Percentiles rank a stretch among this genome's conserved stretches.
phyloP scores from a whole-genome alignment of 2,329 filamentous ascomycete genomes.

The Metarhizium rileyi region DNA sequence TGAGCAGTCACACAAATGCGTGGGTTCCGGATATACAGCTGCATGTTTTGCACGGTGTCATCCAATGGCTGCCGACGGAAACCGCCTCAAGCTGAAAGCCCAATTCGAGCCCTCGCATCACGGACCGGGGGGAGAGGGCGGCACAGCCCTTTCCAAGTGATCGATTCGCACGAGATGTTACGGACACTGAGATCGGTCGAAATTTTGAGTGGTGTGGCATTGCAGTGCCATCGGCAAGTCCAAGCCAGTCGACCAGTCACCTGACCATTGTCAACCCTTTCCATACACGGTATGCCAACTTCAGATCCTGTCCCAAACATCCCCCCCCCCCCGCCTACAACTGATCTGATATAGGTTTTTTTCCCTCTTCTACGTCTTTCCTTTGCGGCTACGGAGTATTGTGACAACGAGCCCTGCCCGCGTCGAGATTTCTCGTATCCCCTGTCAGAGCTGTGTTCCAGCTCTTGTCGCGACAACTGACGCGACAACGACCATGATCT shows the following conservation, averaged over 20 bases:
- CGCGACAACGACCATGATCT: background rate
- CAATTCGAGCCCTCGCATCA: background rate
- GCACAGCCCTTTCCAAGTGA: background rate
- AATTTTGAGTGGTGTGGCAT: background rate
- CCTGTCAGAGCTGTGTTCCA: background rate
- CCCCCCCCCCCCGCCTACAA: too few relatives aligned
- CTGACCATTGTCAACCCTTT: background rate
- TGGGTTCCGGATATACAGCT: background rate
- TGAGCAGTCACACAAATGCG: background rate
- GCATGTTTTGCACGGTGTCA: background rate
- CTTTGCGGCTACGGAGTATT: too few relatives aligned
- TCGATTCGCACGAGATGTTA: slow-evolving; percentile 8
- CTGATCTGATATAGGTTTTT: too few relatives aligned
- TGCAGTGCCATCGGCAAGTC: background rate
- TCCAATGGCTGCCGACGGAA: background rate
- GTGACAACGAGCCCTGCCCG: too few relatives aligned
- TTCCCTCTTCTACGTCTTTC: too few relatives aligned
- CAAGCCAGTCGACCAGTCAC: background rate
- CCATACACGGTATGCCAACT: background rate
- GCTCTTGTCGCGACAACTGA: background rate
- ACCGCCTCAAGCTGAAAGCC: background rate
- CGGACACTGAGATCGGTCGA: slow-evolving; percentile 5
- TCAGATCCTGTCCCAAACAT: too few relatives aligned
- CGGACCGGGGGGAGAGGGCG: background rate
- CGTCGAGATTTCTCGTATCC: background rate